Conservation (phyloP, 1,284 basidiomycete species). For the Melampsora larici-populina region DNA sequence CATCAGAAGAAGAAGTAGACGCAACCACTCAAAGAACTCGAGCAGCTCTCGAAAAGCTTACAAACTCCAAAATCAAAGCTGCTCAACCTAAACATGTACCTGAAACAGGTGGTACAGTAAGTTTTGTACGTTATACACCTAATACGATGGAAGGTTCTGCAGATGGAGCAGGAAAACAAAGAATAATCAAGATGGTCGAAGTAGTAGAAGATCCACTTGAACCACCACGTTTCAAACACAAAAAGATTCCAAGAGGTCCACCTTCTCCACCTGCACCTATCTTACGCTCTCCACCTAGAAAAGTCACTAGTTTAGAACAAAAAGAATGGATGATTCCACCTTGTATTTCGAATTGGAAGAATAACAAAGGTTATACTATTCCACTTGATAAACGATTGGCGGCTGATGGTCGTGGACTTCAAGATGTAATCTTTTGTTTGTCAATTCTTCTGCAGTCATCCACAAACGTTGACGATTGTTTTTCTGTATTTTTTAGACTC, state of each 20-base stretch:
- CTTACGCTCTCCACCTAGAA: constrained; percentile 87
- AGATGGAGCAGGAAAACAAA: constrained; percentile 69
- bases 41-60: constrained; percentile 85
- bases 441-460: not conserved
- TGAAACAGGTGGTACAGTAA: constrained; percentile 44
- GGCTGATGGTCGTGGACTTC: constrained; percentile 91
- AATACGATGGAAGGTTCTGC: constrained; percentile 68
- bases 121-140: constrained; percentile 87
- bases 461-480: not conserved
- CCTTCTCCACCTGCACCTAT: constrained; percentile 97
- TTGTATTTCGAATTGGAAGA: constrained; percentile 99
- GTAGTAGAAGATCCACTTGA: constrained; percentile 95
- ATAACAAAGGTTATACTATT: constrained; percentile 99
- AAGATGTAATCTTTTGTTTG: constrained; percentile 65
- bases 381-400: constrained; percentile 97
- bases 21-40: constrained; percentile 84
- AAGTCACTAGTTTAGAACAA: constrained; percentile 92
- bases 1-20: constrained; percentile 83
- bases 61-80: constrained; percentile 92
- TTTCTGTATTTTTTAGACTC: constrained; percentile 61
- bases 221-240: constrained; percentile 94
- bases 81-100: constrained; percentile 67
- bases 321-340: constrained; percentile 99
- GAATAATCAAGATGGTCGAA: constrained; percentile 98
- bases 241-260: constrained; percentile 93